Evolutionary conservation across 202 grass and related monocot species (phyloP).

Genomic region (Bolboschoenoplectus hybrid): DNA sequence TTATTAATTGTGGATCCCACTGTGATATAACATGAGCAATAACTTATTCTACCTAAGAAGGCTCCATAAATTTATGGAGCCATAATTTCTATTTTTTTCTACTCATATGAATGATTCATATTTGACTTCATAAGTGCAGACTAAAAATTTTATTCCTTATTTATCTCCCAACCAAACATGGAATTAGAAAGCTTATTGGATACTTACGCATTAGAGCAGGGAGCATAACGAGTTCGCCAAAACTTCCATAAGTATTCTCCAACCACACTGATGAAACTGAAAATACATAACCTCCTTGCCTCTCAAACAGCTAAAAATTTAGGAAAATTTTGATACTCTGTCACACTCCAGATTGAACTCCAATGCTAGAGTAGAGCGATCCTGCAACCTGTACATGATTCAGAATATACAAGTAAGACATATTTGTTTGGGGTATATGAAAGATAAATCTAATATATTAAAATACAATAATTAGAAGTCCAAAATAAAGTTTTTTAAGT

Average conservation of each 20-base stretch:
- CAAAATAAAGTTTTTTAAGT: background rate
- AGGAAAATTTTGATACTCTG: background rate
- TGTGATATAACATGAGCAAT: no score
- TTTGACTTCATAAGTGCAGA: no score
- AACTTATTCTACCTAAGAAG: no score
- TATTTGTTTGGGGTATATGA: background rate
- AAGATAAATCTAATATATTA: background rate
- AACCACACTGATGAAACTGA: background rate
- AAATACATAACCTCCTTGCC: background rate
- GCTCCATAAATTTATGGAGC: no score
- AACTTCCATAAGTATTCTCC: background rate
- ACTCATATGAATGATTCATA: no score
- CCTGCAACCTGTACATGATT: background rate
- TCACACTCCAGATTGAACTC: background rate
- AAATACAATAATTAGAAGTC: background rate
- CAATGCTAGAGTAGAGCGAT: background rate
- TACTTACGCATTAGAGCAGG: background rate
- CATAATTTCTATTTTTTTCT: no score
- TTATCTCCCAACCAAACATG: background rate
- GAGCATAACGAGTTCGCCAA: slow-evolving; percentile 6
- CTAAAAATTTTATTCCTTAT: no score
- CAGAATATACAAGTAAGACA: background rate
- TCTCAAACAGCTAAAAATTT: background rate
- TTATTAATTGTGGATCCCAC: no score
- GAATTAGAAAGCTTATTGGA: background rate